phyloP scores from a whole-genome alignment of 805 yeast genomes.

The Candida pseudoglaebosa region DNA sequence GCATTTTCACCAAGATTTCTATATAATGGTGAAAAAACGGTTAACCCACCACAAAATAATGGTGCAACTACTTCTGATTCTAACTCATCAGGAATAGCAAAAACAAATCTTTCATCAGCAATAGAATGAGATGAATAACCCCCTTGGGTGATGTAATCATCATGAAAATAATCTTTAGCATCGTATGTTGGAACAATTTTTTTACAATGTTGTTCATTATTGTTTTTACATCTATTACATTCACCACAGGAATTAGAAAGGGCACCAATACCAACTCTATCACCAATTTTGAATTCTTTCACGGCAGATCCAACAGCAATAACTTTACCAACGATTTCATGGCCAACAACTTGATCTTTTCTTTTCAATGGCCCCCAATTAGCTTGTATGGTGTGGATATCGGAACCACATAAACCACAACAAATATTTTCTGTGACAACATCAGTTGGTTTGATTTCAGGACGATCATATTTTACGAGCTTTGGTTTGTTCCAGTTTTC shows the following conservation, averaged over 20 bases:
- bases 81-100: constrained; percentile 46
- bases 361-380: constrained; percentile 41
- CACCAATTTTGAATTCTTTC: constrained; percentile 53
- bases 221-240: constrained; percentile 50
- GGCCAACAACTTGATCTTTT: constrained; percentile 49
- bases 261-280: constrained; percentile 81
- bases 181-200: constrained; percentile 50
- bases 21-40: constrained; percentile 48
- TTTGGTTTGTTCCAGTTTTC: constrained; percentile 32
- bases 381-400: constrained; percentile 51
- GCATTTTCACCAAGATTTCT: constrained; percentile 32
- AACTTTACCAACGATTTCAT: constrained; percentile 63
- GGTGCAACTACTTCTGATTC: constrained; percentile 46
- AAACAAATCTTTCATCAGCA: constrained; percentile 41
- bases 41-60: constrained; percentile 53
- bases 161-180: constrained; percentile 29
- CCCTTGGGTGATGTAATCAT: constrained; percentile 35
- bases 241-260: constrained; percentile 56
- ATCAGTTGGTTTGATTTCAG: constrained; percentile 32
- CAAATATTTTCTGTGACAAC: constrained; percentile 56
- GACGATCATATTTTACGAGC: constrained; percentile 24
- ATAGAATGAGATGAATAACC: constrained; percentile 50
- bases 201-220: constrained; percentile 48
- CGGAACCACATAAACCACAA: constrained; percentile 66
- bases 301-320: constrained; percentile 58